Conservation (phyloP, 345 rosid genomes). For the Citrus reticulata region DNA sequence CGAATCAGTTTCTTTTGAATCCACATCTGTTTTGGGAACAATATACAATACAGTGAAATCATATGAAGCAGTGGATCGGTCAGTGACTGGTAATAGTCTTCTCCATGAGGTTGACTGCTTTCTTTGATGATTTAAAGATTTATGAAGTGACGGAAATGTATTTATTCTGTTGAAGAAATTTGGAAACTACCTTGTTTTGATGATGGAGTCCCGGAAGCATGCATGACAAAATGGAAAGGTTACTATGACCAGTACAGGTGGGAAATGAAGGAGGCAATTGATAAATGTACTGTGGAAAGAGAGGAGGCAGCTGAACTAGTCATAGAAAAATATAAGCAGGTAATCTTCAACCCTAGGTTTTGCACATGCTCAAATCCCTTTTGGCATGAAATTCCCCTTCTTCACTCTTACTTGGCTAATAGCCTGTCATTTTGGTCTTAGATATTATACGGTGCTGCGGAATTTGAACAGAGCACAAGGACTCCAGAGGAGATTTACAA, state of each 20-base stretch:
- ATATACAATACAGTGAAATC: conserved; percentile 49
- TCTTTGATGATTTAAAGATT: background rate
- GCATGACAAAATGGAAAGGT: conserved; percentile 27
- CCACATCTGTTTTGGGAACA: conserved; percentile 61
- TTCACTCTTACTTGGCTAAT: background rate
- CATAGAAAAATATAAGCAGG: conserved; percentile 48
- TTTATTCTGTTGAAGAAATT: conserved; percentile 33
- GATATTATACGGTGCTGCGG: conserved; percentile 50
- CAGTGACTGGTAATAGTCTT: conserved; percentile 34
- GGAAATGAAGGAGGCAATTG: conserved; percentile 42
- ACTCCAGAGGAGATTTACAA: conserved; percentile 34
- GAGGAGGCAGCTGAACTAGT: conserved; percentile 30
- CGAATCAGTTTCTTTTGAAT: conserved; percentile 24
- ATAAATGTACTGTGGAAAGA: background rate
- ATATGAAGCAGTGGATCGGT: conserved; percentile 17
- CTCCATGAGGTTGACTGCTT: no score
- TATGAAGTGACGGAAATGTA: background rate
- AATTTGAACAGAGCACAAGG: conserved; percentile 44
- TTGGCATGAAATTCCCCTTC: background rate
- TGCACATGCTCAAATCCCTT: background rate
- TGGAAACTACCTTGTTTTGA: conserved; percentile 48
- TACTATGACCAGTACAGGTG: conserved; percentile 38
- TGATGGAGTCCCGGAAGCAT: conserved; percentile 11
- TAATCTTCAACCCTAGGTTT: conserved; percentile 7
- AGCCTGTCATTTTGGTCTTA: conserved; percentile 9